Evolutionary conservation across 2,329 filamentous ascomycete genomes (phyloP), one percentile per base, ranked within the genome.

Genomic region (Penicillium sp.): DNA sequence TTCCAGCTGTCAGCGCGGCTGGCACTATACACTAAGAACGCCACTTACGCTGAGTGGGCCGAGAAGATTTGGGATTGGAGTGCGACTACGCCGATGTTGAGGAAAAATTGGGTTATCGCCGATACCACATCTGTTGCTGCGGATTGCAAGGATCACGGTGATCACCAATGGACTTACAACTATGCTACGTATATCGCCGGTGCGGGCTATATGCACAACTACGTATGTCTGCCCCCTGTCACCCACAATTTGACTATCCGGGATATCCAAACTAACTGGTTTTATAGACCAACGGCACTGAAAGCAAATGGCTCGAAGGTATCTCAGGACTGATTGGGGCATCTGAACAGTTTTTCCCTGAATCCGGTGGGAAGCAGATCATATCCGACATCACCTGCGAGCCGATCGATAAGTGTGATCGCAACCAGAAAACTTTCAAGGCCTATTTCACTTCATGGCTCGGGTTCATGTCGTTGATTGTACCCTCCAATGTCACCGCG

Each of bases 1-100:
- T 91, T 94, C 71, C 87, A 91, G 66, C 80, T 94, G 12, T 86
- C 87, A 4, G 88, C 89, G 0, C 85, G 89, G 17, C 79, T 92
- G 19, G 88, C 86, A 31, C 82, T 86, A 49, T 73, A 71, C 45
- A 89, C 86, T 0, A 76, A 75, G 25, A 89, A 89, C 66, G 66
- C 75, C 0, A 88, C 85, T 0, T 90, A 89, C 65, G 80, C 81
- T 4, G 76, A 83, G 5, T 82, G 81, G 69, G 86, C 86, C 1
- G 78, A 78, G 25, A 81, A 80, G 63, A 80, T 81, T 0, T 89
- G 81, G 75, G 75, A 88, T 48, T 86, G 87, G 82, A 77, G 84
- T 4, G 73, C 72, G 52, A 61, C 64, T 16, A 75, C 85, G 10
- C 74, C 79, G 4, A 82, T 86, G 55, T 81, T 90, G 47, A 82